phyloP scores from a whole-genome alignment of 2,329 filamentous ascomycete species.

The Xylaria sp. region DNA sequence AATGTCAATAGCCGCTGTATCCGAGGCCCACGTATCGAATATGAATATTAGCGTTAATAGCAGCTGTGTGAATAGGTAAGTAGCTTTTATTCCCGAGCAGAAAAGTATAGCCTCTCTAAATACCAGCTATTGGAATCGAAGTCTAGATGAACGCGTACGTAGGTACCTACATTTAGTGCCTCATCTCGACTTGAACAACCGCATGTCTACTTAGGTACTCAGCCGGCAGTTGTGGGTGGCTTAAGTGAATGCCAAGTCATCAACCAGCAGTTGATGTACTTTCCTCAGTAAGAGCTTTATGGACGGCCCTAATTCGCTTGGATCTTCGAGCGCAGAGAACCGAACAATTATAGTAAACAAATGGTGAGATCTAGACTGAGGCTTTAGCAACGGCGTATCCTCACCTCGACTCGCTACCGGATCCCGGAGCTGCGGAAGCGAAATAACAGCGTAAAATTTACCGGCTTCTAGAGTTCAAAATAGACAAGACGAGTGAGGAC shows the following conservation, averaged over 20 bases:
- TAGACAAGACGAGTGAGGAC: background rate
- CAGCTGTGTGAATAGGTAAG: background rate
- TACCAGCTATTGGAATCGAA: background rate
- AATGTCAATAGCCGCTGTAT: constrained; percentile 14
- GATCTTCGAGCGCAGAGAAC: background rate
- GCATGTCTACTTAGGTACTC: background rate
- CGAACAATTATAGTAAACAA: background rate
- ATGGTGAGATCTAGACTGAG: background rate
- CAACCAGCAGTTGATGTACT: background rate
- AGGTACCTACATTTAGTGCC: background rate
- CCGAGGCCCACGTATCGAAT: constrained; percentile 8
- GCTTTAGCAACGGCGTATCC: background rate
- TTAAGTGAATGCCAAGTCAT: background rate
- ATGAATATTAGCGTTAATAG: background rate
- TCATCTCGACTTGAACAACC: background rate
- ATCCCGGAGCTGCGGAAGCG: background rate
- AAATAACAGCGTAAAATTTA: constrained; percentile 2
- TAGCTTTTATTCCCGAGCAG: background rate
- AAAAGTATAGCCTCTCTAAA: background rate
- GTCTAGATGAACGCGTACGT: background rate
- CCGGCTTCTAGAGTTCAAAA: background rate
- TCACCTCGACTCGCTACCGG: background rate
- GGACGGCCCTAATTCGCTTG: background rate
- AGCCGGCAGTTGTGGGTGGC: background rate
- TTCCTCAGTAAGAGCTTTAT: background rate